Evolutionary conservation across 2,329 filamentous ascomycete genomes (phyloP).

Genomic region (Chaetomium globosum): DNA sequence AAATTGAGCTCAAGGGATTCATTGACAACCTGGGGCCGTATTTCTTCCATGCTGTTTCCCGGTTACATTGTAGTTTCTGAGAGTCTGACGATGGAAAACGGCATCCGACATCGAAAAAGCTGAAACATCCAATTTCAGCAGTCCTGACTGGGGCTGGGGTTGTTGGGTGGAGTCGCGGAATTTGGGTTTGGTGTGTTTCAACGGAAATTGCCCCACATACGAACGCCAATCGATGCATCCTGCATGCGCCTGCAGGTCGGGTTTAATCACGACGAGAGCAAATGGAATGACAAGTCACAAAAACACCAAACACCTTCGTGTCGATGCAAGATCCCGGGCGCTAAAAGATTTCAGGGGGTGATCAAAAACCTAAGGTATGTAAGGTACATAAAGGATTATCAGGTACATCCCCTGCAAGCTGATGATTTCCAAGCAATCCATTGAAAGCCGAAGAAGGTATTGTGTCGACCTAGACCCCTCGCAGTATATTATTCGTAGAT

Average conservation of each 20-base stretch:
- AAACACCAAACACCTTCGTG: neutral
- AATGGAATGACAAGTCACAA: neutral
- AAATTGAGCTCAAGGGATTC: no score
- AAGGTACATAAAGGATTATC: neutral
- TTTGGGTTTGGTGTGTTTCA: constrained; percentile 29
- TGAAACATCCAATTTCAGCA: constrained; percentile 18
- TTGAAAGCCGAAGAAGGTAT: neutral
- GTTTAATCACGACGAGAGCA: neutral
- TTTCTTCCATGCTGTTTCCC: neutral
- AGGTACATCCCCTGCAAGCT: neutral
- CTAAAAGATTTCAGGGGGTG: neutral
- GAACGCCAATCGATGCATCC: neutral
- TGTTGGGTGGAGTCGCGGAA: constrained; percentile 20
- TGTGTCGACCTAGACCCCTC: no score
- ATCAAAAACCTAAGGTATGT: neutral
- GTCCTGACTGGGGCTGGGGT: neutral
- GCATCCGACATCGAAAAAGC: constrained; percentile 1
- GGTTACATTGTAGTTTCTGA: neutral
- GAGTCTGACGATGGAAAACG: neutral
- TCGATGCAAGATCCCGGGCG: neutral
- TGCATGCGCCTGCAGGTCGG: neutral
- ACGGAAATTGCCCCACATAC: constrained; percentile 14
- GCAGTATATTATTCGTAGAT: no score
- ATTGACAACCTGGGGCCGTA: neutral
- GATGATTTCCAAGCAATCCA: neutral